Conservation (phyloP, 208 protist genomes). For the Crithidia expoeki region DNA sequence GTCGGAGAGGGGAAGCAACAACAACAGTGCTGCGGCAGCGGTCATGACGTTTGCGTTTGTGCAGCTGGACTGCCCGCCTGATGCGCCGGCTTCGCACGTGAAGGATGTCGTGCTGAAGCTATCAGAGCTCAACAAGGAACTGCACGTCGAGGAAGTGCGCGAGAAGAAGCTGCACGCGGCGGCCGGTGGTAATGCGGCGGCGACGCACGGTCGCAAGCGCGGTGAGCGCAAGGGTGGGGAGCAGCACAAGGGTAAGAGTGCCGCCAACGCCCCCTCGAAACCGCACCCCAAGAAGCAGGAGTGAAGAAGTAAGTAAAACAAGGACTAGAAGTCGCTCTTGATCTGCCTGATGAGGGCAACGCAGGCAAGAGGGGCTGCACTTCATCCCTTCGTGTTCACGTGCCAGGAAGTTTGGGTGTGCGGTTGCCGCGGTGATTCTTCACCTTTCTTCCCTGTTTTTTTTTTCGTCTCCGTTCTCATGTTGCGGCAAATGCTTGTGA, state of each 20-base stretch:
- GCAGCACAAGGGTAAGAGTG: constrained; percentile 7
- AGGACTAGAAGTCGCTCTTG: no score
- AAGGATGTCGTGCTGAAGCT: constrained; percentile 48
- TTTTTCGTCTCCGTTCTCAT: no score
- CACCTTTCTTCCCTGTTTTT: no score
- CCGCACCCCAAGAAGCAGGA: constrained; percentile 8
- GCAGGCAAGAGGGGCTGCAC: no score
- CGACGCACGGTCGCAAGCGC: background rate
- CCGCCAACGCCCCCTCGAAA: constrained; percentile 1
- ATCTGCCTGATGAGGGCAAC: no score
- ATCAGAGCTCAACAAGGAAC: constrained; percentile 24
- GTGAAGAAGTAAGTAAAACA: background rate
- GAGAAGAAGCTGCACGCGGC: constrained; percentile 35
- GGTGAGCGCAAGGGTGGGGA: background rate
- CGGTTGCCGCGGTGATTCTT: no score
- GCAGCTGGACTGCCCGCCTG: constrained; percentile 66
- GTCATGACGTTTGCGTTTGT: constrained; percentile 78
- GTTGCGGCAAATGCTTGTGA: no score
- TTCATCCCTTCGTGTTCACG: no score
- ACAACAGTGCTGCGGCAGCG: constrained; percentile 3
- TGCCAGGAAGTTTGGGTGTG: no score
- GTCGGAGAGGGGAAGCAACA: background rate
- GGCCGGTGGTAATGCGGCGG: background rate
- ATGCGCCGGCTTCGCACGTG: constrained; percentile 44
- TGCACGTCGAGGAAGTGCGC: constrained; percentile 70